These are phyloP conservation scores for Chalciporus chontae DNA, from an alignment of 768 basidiomycete genomes.

Conservation along the genomic window DNA sequence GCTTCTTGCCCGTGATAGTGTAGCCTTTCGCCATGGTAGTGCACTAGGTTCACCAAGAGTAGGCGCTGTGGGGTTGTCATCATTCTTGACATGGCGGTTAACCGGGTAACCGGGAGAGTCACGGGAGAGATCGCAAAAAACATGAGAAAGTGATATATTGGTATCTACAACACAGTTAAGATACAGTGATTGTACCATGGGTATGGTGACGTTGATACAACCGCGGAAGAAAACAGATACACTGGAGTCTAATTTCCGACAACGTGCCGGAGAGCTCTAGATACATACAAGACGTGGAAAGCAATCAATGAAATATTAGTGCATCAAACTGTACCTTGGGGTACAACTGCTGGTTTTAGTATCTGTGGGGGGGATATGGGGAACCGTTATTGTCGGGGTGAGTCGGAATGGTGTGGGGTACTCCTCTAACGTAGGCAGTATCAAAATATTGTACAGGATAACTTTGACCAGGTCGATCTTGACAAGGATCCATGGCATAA, in stretches of 20 bases:
- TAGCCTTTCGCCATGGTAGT: constrained; percentile 15
- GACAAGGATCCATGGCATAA: constrained; percentile 5
- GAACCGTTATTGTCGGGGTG: constrained; percentile 14
- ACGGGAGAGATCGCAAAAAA: background rate
- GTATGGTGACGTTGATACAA: constrained; percentile 2
- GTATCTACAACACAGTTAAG: constrained; percentile 8
- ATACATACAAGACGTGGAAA: constrained; percentile 3
- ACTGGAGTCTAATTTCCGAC: constrained; percentile 12
- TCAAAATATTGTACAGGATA: constrained; percentile 10
- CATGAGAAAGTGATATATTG: constrained; percentile 4
- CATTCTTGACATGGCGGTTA: background rate
- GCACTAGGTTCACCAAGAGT: no score
- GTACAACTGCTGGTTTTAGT: constrained; percentile 1
- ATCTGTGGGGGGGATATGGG: constrained; percentile 7
- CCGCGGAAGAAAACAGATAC: constrained; percentile 4
- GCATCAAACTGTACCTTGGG: constrained; percentile 1
- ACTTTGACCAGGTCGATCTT: constrained; percentile 13
- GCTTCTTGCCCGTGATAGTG: constrained; percentile 6
- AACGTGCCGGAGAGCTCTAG: constrained; percentile 6
- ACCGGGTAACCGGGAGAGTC: background rate
- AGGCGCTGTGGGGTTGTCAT: background rate
- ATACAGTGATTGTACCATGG: constrained; percentile 6
- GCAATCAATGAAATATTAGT: constrained; percentile 2
- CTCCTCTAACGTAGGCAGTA: constrained; percentile 5
- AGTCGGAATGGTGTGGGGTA: constrained; percentile 9